Percentiles rank a stretch among this genome's conserved stretches.
Evolutionary conservation across 2,329 filamentous ascomycete species (phyloP).

Genomic region (Endoconidiophora laricicola): DNA sequence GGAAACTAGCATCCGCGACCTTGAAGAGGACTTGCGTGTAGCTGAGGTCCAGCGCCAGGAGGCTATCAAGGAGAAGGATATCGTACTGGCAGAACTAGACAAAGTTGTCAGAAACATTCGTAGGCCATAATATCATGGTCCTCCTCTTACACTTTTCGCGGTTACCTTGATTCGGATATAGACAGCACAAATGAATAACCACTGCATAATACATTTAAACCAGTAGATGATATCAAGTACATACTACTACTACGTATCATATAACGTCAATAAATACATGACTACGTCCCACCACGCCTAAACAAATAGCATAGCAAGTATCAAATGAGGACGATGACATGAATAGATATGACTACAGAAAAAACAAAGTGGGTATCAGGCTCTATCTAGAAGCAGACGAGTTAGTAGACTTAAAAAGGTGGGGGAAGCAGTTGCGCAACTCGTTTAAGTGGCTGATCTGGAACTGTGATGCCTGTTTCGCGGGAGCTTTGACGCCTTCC

Average conservation of each 20-base stretch:
- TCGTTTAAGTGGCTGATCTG: constrained; percentile 64
- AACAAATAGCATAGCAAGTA: no score
- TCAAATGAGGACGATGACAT: no score
- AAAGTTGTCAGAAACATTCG: constrained; percentile 42
- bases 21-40: constrained; percentile 47
- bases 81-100: constrained; percentile 43
- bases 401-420: constrained; percentile 54
- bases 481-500: constrained; percentile 47
- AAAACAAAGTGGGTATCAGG: no score
- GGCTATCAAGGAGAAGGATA: constrained; percentile 46
- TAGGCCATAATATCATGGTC: constrained; percentile 29
- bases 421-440: constrained; percentile 58
- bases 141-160: no score
- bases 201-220: no score
- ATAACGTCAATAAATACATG: no score
- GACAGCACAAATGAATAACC: neutral
- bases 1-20: constrained; percentile 44
- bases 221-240: no score
- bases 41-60: constrained; percentile 46
- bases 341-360: no score
- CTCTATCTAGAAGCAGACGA: neutral
- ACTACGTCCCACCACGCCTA: no score
- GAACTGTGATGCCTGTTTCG: constrained; percentile 49
- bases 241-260: no score
- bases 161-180: neutral